Conservation (phyloP, 768 basidiomycete genomes). For the Lactarius hatsudake region DNA sequence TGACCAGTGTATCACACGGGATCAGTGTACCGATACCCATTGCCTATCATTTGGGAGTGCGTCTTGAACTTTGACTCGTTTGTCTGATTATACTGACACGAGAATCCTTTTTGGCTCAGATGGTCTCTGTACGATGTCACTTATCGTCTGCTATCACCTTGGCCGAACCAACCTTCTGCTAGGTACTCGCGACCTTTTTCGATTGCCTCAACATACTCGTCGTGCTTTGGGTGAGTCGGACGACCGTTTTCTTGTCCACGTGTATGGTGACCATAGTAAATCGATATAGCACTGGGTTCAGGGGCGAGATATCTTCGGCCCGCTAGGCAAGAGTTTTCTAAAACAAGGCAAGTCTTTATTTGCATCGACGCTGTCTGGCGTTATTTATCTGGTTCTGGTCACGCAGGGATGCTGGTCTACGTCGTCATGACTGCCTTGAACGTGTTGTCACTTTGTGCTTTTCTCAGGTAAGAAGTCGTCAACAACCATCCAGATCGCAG, state of each 20-base stretch:
- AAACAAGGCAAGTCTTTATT: slow-evolving; percentile 23
- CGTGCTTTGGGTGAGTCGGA: slow-evolving; percentile 9
- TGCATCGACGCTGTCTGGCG: background rate
- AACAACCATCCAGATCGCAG: background rate
- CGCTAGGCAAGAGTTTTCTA: slow-evolving; percentile 22
- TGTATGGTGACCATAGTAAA: background rate
- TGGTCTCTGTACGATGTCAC: slow-evolving; percentile 13
- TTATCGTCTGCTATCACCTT: no score
- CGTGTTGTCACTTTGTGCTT: slow-evolving; percentile 18
- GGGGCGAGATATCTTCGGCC: slow-evolving; percentile 14
- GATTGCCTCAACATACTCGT: slow-evolving; percentile 19
- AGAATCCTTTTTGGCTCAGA: background rate
- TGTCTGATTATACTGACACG: background rate
- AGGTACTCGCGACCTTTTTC: slow-evolving; percentile 15
- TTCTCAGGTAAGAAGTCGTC: slow-evolving; percentile 10
- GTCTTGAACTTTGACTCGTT: background rate
- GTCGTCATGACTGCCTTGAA: slow-evolving; percentile 25
- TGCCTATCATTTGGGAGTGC: slow-evolving; percentile 20
- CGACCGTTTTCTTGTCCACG: no score
- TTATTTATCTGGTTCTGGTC: background rate
- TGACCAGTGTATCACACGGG: fast-evolving
- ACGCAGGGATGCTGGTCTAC: slow-evolving; percentile 23
- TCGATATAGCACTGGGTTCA: slow-evolving; percentile 16
- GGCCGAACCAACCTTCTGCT: background rate
- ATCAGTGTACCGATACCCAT: background rate